These are phyloP conservation scores for Arabis hirsuta DNA, from an alignment of 345 rosid species.

Conservation along the genomic window DNA sequence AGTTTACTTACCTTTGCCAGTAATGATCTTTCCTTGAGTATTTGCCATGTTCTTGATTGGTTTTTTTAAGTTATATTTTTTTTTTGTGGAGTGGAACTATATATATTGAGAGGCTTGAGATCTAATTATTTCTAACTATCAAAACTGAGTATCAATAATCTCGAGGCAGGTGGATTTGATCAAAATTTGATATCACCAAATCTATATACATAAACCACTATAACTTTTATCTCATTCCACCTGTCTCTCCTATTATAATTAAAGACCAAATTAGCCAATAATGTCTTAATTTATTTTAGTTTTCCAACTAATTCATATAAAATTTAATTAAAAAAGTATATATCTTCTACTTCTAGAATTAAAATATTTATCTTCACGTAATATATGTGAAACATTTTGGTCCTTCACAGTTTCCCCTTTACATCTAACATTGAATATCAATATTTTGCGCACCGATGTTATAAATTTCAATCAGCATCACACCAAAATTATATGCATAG, in stretches of 20 bases:
- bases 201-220: constrained; percentile 5
- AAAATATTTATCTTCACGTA: not conserved
- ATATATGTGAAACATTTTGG: not conserved
- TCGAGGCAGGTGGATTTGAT: constrained; percentile 28
- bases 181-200: not conserved
- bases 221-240: not conserved
- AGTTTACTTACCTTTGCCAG: constrained; percentile 41
- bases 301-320: constrained; percentile 28
- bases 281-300: not conserved
- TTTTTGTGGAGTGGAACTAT: not conserved
- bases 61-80: not conserved
- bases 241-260: not conserved
- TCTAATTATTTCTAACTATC: constrained; percentile 17
- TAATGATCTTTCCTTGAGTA: constrained; percentile 41
- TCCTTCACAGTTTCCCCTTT: not conserved
- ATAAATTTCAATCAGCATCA: no score
- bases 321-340: not conserved
- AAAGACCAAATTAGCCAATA: not conserved
- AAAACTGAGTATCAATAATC: constrained; percentile 29
- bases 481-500: no score
- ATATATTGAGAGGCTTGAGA: not conserved
- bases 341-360: not conserved
- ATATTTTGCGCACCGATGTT: no score
- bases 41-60: constrained; percentile 27
- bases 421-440: no score